These are phyloP conservation scores for Zea mays DNA, from an alignment of 176 grass and related monocot genomes.

Conservation along the genomic window DNA sequence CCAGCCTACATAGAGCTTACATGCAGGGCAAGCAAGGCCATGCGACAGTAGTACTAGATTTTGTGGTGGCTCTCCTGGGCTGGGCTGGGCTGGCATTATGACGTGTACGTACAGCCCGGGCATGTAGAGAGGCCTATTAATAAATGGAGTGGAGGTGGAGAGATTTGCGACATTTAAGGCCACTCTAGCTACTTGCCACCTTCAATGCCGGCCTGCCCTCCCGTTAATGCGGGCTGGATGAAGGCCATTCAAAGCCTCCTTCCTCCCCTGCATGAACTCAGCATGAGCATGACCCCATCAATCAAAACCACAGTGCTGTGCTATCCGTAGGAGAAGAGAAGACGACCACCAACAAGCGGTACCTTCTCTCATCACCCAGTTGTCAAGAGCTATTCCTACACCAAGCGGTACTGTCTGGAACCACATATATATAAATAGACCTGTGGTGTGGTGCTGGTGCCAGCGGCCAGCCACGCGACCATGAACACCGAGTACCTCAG, in stretches of 20 bases:
- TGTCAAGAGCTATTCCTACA: neutral
- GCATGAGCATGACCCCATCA: constrained; percentile 54
- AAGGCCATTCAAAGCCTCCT: constrained; percentile 67
- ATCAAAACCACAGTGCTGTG: constrained; percentile 44
- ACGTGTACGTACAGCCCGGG: constrained; percentile 57
- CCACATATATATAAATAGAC: neutral
- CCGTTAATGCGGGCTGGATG: constrained; percentile 80
- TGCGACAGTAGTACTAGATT: constrained; percentile 34
- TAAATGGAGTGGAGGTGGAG: constrained; percentile 76
- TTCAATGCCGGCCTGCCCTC: constrained; percentile 78
- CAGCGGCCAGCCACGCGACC: constrained; percentile 6
- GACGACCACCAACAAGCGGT: constrained; percentile 9
- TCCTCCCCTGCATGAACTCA: constrained; percentile 47
- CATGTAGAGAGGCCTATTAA: constrained; percentile 48
- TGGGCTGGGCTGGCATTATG: constrained; percentile 45
- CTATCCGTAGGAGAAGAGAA: neutral
- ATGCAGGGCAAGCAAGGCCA: constrained; percentile 27
- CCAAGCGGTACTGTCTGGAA: neutral
- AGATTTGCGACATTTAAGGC: constrained; percentile 90
- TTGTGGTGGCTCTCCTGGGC: constrained; percentile 49
- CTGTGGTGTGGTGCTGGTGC: neutral
- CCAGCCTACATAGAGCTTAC: neutral
- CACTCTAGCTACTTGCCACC: constrained; percentile 69
- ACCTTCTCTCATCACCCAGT: neutral
- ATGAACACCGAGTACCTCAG: constrained; percentile 49